Conservation (phyloP, 139 green algal genomes). For the Coelastrella sp. region DNA sequence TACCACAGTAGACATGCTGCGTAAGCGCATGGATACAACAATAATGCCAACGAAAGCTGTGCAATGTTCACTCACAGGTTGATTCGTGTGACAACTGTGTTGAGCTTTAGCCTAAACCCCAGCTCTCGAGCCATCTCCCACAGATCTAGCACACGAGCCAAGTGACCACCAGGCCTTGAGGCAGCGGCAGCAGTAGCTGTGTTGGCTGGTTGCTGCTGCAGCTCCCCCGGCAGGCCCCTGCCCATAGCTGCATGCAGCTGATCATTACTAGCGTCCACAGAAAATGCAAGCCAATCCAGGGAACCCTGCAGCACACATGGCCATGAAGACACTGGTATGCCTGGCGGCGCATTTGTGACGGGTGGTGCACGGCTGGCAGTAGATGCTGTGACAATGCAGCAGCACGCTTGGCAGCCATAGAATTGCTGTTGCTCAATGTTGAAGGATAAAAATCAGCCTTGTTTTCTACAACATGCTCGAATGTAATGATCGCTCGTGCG, state of each 20-base stretch:
- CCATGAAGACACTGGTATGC: neutral
- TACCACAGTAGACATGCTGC: too few species aligned
- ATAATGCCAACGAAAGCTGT: neutral
- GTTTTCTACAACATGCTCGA: too few species aligned
- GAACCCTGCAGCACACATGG: neutral
- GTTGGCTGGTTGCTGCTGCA: neutral
- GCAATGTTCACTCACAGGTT: neutral
- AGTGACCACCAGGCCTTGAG: neutral
- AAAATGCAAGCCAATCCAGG: constrained; percentile 43
- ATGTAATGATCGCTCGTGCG: too few species aligned
- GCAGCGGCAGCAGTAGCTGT: neutral
- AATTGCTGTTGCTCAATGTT: too few species aligned
- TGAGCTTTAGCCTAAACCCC: constrained; percentile 54
- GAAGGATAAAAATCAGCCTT: too few species aligned
- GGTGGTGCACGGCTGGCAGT: too few species aligned
- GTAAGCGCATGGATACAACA: too few species aligned
- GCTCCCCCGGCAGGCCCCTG: constrained; percentile 19
- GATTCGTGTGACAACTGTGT: constrained; percentile 34
- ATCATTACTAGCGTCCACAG: constrained; percentile 38
- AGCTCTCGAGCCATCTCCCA: constrained; percentile 37
- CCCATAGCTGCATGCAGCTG: constrained; percentile 30
- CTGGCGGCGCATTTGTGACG: too few species aligned
- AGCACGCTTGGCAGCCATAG: too few species aligned
- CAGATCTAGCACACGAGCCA: neutral
- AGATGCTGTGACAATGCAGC: too few species aligned